Conservation (phyloP, 108 stramenopile genomes). For the Nannochloropsis granulata region DNA sequence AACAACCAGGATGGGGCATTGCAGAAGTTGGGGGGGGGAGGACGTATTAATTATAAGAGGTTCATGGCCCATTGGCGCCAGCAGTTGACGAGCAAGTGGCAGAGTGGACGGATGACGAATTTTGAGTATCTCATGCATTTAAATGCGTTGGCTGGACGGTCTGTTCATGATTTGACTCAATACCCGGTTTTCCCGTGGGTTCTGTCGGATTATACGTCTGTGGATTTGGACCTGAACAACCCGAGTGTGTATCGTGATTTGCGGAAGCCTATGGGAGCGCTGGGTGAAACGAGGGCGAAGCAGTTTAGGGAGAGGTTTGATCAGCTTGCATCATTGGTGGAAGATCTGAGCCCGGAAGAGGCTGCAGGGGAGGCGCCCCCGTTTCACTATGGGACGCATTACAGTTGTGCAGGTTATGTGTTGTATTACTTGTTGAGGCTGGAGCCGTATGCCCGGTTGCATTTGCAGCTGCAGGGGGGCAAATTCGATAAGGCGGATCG, state of each 20-base stretch:
- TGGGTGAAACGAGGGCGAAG: conserved; percentile 13
- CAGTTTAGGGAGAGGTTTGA: conserved; percentile 30
- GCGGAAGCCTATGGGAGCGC: conserved; percentile 78
- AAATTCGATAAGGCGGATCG: conserved; percentile 86
- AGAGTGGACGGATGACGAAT: conserved; percentile 21
- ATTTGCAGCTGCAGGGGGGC: conserved; percentile 73
- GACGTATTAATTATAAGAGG: conserved; percentile 10
- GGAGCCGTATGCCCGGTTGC: conserved; percentile 78
- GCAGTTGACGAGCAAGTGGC: conserved; percentile 18
- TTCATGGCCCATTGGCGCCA: conserved; percentile 11
- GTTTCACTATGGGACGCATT: conserved; percentile 79
- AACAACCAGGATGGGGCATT: conserved; percentile 2
- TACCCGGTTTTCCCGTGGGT: conserved; percentile 97
- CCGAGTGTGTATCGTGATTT: conserved; percentile 66
- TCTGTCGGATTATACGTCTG: conserved; percentile 60
- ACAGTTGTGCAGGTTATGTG: conserved; percentile 78
- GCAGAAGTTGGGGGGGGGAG: neutral
- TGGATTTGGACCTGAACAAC: conserved; percentile 57
- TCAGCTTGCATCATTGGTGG: neutral
- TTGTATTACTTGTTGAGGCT: conserved; percentile 65
- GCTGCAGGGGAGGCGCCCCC: conserved; percentile 31
- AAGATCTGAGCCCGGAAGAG: conserved; percentile 4
- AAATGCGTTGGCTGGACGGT: conserved; percentile 40
- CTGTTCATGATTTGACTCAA: conserved; percentile 39
- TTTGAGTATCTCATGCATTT: conserved; percentile 41